Evolutionary conservation across 176 grass and related monocot genomes (phyloP).

Genomic region (Guadua angustifolia): DNA sequence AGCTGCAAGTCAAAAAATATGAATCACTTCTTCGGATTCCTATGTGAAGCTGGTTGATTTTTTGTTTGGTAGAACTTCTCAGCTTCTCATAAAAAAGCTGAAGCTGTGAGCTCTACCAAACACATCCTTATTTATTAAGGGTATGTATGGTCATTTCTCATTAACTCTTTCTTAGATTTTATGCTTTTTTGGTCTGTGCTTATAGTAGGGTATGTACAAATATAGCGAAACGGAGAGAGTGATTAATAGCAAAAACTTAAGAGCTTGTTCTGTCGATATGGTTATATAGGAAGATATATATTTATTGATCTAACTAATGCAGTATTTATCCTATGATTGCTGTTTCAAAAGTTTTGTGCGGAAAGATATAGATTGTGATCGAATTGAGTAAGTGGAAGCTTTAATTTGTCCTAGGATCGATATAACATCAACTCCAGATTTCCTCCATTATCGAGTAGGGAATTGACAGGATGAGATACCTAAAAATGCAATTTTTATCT

Average conservation of each 20-base stretch:
- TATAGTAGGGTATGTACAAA: too few relatives aligned
- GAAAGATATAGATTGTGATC: constrained; percentile 36
- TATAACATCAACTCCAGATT: constrained; percentile 44
- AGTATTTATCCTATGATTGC: constrained; percentile 24
- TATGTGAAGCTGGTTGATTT: too few relatives aligned
- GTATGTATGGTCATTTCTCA: too few relatives aligned
- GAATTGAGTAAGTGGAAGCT: constrained; percentile 37
- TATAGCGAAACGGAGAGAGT: too few relatives aligned
- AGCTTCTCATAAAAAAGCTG: too few relatives aligned
- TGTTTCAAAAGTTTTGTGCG: constrained; percentile 27
- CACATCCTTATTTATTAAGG: too few relatives aligned
- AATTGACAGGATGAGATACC: constrained; percentile 47
- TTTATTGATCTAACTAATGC: constrained; percentile 15
- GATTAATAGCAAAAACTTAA: neutral
- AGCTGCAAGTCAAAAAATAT: too few relatives aligned
- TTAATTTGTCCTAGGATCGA: constrained; percentile 52
- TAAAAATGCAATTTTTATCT: constrained; percentile 45
- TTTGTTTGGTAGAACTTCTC: too few relatives aligned
- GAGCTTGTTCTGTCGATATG: neutral
- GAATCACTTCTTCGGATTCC: too few relatives aligned
- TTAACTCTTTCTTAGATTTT: too few relatives aligned
- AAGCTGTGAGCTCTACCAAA: too few relatives aligned
- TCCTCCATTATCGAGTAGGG: constrained; percentile 30
- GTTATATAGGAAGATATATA: neutral
- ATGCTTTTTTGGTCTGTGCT: too few relatives aligned